Evolutionary conservation across 2,329 filamentous ascomycete genomes (phyloP), one percentile per base, ranked within the genome.

Genomic region (Sclerotinia borealis): DNA sequence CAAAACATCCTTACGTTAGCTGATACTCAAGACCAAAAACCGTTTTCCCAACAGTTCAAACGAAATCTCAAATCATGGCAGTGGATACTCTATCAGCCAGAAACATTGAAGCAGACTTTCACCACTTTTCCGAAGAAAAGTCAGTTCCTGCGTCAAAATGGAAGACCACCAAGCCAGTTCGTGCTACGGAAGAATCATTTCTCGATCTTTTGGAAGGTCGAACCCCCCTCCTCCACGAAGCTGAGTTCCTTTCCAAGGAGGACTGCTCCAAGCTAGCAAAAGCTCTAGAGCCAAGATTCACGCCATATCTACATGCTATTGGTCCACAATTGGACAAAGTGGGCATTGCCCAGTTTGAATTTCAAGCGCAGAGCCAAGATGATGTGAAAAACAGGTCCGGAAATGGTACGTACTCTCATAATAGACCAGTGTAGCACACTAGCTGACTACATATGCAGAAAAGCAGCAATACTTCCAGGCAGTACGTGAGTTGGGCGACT

Each of bases 341-440:
- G 8, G 58, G 58, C 10, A n/a, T 60, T 41, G 58, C 58, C 15
- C 58, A 60, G 13, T 60, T 60, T 29, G 58, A 60, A 13, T 60
- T 50, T 17, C 58, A 60, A 51, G 58, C 58, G 10, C 58, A 60
- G 19, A 50, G 43, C 25, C 45, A 37, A 8, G 58, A 60, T 37
- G 58, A 60, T 17, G 19, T 60, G 22, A 60, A 60, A 22, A 60
- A 60, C 22, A 49, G 58, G 13, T 50, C 58, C 15, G 58, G 58
- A 37, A 50, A 50, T 29, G 58, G 58, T 60, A 51, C 10, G 45
- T 51, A 19, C 19, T 50, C 17, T 31, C 10, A 17, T 9, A n/a
- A 37, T 1, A 15, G 34, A 22, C n/a, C 15, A 3, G 5, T n/a
- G 31, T 11, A 22, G 10, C n/a, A 41, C 4, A 51, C 1, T 36